Conservation (phyloP, 305 asterid genomes). For the Solanum aculeatissimum region DNA sequence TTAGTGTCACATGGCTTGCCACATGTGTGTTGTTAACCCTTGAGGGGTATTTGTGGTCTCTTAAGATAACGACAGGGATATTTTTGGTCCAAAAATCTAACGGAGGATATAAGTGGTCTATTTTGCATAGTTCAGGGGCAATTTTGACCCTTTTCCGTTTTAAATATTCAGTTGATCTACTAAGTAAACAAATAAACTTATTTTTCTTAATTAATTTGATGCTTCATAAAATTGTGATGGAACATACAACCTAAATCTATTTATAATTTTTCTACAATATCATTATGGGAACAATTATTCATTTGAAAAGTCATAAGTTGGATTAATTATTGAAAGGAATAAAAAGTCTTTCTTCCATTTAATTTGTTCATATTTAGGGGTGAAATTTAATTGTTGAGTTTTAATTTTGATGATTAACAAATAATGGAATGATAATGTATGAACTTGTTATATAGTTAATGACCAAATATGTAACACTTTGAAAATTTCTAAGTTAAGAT, state of each 20-base stretch:
- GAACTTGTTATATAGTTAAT: too few relatives aligned
- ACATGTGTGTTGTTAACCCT: too few relatives aligned
- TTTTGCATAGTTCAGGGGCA: too few relatives aligned
- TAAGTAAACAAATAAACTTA: background rate
- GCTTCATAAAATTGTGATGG: background rate
- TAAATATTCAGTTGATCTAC: too few relatives aligned
- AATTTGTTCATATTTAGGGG: background rate
- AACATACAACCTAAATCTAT: background rate
- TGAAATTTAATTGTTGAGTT: background rate
- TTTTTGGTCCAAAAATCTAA: too few relatives aligned
- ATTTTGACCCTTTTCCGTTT: too few relatives aligned
- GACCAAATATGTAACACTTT: too few relatives aligned
- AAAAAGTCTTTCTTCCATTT: background rate
- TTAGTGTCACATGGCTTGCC: too few relatives aligned
- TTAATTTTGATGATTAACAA: background rate
- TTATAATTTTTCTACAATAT: background rate
- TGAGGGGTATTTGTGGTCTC: too few relatives aligned
- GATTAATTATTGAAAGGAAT: background rate
- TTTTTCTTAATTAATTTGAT: background rate
- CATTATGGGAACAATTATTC: background rate
- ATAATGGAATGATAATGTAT: background rate
- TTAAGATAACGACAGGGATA: too few relatives aligned
- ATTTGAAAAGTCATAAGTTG: background rate
- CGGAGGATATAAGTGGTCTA: too few relatives aligned
- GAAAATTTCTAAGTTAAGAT: too few relatives aligned